Evolutionary conservation across 305 asterid genomes (phyloP).

Genomic region (Fraxinus latifolia): DNA sequence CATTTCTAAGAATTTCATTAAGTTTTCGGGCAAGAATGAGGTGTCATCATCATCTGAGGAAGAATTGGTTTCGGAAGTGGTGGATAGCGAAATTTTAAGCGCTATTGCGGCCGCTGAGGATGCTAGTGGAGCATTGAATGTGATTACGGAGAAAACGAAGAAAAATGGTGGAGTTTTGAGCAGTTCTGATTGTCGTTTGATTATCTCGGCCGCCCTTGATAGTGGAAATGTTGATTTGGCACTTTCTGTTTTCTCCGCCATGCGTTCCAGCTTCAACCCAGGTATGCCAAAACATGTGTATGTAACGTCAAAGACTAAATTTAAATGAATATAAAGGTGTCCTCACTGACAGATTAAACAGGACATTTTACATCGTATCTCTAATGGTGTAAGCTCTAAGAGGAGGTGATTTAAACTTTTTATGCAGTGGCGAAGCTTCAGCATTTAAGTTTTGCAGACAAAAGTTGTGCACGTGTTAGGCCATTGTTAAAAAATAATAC

Average conservation of each 20-base stretch:
- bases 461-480: not conserved
- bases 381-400: not conserved
- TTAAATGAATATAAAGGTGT: not conserved
- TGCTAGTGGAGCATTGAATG: constrained; percentile 47
- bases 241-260: constrained; percentile 73
- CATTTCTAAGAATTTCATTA: constrained; percentile 27
- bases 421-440: not conserved
- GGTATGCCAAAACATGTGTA: constrained; percentile 30
- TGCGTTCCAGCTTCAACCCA: constrained; percentile 70
- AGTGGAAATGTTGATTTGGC: constrained; percentile 83
- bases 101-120: constrained; percentile 55
- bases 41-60: constrained; percentile 36
- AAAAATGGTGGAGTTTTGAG: constrained; percentile 45
- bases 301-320: not conserved
- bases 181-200: constrained; percentile 52
- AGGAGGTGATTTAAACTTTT: not conserved
- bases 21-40: constrained; percentile 17
- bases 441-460: not conserved
- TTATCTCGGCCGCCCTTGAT: constrained; percentile 76
- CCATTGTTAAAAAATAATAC: not conserved
- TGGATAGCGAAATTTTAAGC: constrained; percentile 47
- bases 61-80: constrained; percentile 36
- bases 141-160: constrained; percentile 42
- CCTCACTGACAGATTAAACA: not conserved
- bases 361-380: not conserved